Evolutionary conservation across 78 protist genomes (phyloP).

Genomic region (Dictyostelium citrinum): DNA sequence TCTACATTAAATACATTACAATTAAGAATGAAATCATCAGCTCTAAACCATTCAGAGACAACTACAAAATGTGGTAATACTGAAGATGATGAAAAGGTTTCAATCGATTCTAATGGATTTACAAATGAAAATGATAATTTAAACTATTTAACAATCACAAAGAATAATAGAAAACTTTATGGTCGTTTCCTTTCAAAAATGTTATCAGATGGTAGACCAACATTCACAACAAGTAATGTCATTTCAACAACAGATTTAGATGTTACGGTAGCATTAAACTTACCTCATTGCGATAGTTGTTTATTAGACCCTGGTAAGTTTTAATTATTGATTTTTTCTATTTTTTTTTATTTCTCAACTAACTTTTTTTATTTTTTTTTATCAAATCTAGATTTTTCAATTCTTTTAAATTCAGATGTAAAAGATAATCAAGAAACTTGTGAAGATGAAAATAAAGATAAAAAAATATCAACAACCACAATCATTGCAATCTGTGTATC

Average conservation of each 20-base stretch:
- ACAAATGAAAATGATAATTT: slow-evolving; percentile 7
- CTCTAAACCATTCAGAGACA: background rate
- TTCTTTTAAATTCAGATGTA: background rate
- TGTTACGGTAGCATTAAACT: background rate
- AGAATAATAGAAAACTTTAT: background rate
- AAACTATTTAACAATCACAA: background rate
- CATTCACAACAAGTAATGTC: background rate
- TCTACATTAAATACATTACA: background rate
- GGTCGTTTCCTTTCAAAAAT: background rate
- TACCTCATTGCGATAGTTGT: slow-evolving; percentile 25
- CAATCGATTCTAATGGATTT: background rate
- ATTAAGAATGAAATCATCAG: background rate
- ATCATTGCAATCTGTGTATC: background rate
- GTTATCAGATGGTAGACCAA: slow-evolving; percentile 13
- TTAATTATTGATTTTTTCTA: too few species aligned
- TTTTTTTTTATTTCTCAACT: background rate
- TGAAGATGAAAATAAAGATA: background rate
- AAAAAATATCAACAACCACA: background rate
- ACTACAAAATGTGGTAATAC: background rate
- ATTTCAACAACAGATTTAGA: background rate
- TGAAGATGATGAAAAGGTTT: background rate
- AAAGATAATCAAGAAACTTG: background rate
- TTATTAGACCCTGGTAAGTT: slow-evolving; percentile 12
- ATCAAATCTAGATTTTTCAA: background rate
- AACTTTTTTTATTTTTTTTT: background rate